Evolutionary conservation across 495 filamentous ascomycete species (phyloP), one percentile per base, ranked within the genome.

Genomic region (Hypoxylon crocopeplum): DNA sequence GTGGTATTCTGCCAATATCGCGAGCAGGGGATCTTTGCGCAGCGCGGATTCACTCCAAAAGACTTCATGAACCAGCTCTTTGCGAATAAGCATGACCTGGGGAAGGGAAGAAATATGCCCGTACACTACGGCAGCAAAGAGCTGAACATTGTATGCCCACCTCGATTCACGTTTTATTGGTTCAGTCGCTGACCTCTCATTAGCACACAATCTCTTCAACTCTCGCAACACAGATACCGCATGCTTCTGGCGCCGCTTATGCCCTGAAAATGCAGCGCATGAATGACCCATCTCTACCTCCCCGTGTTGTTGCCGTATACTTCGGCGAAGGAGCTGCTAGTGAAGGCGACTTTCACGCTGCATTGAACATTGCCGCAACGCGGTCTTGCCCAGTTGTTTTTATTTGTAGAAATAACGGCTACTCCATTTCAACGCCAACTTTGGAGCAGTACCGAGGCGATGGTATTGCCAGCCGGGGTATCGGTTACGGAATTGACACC

Each of bases 311-410:
- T 17, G 88, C 88, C 2, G 94, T 91, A 67, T 98, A 93, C 73
- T 98, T 99, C 63, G 94, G 94, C 45, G 94, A 99, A 80, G 94
- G 94, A n/a, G 95, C 95, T 10, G 95, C 94, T 11, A 91, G 87
- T 57, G 95, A 98, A 74, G 94, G 95, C 20, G 94, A 99, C 72
- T 99, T 99, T 77, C 94, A 99, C 66, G 94, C 92, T 0, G 95
- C 91, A 0, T 79, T 99, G 21, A 99, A 99, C 69, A 93, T 99
- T 42, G 94, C 94, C 15, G 95, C 94, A 0, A 99, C 94, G 3
- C 82, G 94, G 2, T 88, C 89, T 19, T 96, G 93, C 57, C 94
- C 94, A 0, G 86, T 95, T 8, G 78, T 99, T 27, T 99, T 97
- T 78, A 83, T 99, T 49, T 98, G 95, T 77, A 86, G 95, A 37